These are phyloP conservation scores for Salix suchowensis DNA, from an alignment of 345 rosid genomes.

Conservation along the genomic window DNA sequence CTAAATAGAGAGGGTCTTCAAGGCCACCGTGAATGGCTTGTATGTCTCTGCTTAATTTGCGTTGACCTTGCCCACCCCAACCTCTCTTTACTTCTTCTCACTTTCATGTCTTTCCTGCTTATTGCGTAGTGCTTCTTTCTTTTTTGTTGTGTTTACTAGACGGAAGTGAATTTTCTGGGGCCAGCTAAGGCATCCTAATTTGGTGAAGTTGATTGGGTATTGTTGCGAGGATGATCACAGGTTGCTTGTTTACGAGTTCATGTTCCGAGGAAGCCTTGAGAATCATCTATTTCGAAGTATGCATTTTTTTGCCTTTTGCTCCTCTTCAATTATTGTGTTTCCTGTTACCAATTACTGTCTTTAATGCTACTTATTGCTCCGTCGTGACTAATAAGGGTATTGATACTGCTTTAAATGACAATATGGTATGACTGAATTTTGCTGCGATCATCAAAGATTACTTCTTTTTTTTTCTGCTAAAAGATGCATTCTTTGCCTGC, in stretches of 20 bases:
- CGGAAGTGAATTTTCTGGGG: slow-evolving; percentile 65
- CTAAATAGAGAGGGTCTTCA: slow-evolving; percentile 96
- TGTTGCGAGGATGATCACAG: slow-evolving; percentile 94
- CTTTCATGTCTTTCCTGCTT: background rate
- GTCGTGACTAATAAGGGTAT: background rate
- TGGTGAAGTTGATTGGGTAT: slow-evolving; percentile 88
- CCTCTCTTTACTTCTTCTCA: background rate
- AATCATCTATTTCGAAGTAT: slow-evolving; percentile 93
- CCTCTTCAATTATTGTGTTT: background rate
- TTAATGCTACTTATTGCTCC: background rate
- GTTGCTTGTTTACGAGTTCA: slow-evolving; percentile 85
- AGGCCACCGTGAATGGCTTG: slow-evolving; percentile 99
- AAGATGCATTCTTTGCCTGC: background rate
- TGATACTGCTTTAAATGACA: background rate
- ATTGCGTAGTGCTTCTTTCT: background rate
- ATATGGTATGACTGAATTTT: background rate
- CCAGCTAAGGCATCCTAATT: slow-evolving; percentile 97
- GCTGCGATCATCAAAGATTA: background rate
- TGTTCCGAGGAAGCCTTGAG: slow-evolving; percentile 96
- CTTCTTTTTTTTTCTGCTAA: background rate
- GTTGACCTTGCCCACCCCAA: background rate
- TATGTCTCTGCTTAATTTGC: slow-evolving; percentile 18
- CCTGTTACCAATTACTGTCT: background rate
- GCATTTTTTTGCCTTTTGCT: slow-evolving; percentile 7
- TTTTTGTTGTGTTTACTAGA: slow-evolving; percentile 18